phyloP scores from a whole-genome alignment of 202 grass and related monocot genomes.

The Sporobolus alterniflorus region DNA sequence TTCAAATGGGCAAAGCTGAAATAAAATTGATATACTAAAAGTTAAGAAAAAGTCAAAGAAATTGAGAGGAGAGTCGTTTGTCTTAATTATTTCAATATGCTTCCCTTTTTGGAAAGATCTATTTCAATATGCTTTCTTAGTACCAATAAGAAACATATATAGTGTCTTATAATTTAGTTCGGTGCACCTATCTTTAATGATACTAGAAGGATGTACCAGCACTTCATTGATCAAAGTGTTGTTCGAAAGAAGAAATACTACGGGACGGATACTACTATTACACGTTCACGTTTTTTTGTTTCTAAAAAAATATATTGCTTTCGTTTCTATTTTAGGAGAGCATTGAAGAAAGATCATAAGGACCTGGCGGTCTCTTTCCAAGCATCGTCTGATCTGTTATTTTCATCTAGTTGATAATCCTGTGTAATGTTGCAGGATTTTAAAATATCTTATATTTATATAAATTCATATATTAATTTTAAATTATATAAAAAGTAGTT shows the following conservation, averaged over 20 bases:
- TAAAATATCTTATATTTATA: no score
- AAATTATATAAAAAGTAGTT: no score
- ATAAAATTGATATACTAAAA: background rate
- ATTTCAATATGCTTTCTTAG: background rate
- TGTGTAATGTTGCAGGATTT: no score
- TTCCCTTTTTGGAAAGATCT: no score
- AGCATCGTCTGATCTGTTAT: background rate
- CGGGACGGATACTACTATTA: background rate
- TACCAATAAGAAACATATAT: background rate
- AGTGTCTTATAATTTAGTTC: slow-evolving; percentile 15
- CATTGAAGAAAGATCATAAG: background rate
- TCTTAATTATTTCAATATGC: no score
- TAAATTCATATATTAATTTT: no score
- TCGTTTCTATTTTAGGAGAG: background rate
- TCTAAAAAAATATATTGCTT: background rate
- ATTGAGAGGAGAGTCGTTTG: no score
- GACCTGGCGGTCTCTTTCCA: background rate
- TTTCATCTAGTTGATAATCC: no score
- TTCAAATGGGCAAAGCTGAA: background rate
- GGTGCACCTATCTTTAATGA: slow-evolving; percentile 12
- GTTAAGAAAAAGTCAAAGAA: background rate
- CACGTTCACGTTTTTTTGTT: background rate
- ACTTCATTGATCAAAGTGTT: background rate
- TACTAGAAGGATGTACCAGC: background rate
- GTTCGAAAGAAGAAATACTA: background rate